These are phyloP conservation scores for Aspergillus egyptiacus DNA, from an alignment of 495 filamentous ascomycete genomes.

Conservation along the genomic window DNA sequence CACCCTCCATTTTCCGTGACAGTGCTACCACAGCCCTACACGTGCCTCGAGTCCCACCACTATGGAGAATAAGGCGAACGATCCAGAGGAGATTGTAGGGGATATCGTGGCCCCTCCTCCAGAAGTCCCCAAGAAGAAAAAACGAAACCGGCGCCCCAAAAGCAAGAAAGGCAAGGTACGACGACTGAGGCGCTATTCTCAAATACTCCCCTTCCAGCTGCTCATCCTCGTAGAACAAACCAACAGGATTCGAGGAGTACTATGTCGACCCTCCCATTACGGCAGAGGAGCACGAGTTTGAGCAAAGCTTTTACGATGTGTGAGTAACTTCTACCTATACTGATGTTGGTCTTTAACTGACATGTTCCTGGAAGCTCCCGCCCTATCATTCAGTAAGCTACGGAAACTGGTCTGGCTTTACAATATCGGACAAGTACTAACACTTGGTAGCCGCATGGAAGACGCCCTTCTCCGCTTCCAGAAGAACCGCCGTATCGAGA, in stretches of 20 bases:
- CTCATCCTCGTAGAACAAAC: constrained; percentile 32
- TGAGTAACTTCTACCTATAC: constrained; percentile 22
- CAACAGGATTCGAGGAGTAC: constrained; percentile 65
- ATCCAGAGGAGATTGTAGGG: not conserved
- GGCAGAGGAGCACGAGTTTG: constrained; percentile 55
- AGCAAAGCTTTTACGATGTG: constrained; percentile 53
- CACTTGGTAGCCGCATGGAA: constrained; percentile 63
- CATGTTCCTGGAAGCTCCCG: constrained; percentile 27
- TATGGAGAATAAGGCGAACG: not conserved
- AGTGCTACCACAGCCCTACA: not conserved
- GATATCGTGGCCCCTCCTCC: not conserved
- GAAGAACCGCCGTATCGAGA: constrained; percentile 64
- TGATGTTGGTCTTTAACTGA: constrained; percentile 14
- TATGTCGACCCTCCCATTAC: constrained; percentile 74
- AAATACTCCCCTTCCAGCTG: not conserved
- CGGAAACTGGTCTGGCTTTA: not conserved
- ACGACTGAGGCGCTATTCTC: not conserved
- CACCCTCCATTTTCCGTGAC: too few relatives aligned
- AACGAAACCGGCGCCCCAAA: constrained; percentile 36
- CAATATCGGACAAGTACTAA: constrained; percentile 1
- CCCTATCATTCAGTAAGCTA: constrained; percentile 36
- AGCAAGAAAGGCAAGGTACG: constrained; percentile 41
- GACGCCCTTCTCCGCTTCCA: constrained; percentile 78
- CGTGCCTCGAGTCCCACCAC: not conserved
- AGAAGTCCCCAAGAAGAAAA: constrained; percentile 19